phyloP scores from a whole-genome alignment of 1,284 basidiomycete genomes.

The Pseudozyma sp. region DNA sequence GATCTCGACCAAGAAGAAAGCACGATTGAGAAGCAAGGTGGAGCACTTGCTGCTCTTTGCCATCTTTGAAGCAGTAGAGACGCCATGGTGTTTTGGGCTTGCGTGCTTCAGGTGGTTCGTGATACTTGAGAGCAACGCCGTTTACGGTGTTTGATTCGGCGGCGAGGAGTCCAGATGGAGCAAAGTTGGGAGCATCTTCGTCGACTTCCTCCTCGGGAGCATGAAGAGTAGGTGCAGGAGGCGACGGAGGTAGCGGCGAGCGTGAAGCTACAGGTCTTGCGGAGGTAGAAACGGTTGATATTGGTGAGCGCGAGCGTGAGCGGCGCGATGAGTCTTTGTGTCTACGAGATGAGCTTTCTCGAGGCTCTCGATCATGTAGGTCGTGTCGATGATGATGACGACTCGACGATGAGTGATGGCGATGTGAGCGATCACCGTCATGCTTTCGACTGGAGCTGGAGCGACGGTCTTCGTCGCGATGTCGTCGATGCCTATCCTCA shows the following conservation, averaged over 20 bases:
- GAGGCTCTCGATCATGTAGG: neutral
- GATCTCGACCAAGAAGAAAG: conserved; percentile 91
- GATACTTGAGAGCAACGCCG: conserved; percentile 93
- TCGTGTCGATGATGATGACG: neutral
- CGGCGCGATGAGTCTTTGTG: conserved; percentile 1
- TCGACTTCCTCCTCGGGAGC: conserved; percentile 20
- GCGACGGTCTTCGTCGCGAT: conserved; percentile 6
- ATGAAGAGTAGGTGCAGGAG: neutral
- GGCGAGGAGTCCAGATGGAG: conserved; percentile 87
- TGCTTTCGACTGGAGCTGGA: conserved; percentile 4
- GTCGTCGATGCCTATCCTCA: conserved; percentile 7
- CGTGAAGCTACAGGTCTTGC: neutral
- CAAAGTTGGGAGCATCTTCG: conserved; percentile 81
- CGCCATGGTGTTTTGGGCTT: conserved; percentile 91
- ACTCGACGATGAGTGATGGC: conserved; percentile 1
- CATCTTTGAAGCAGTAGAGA: conserved; percentile 95
- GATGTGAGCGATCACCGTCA: neutral
- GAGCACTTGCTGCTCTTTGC: conserved; percentile 78
- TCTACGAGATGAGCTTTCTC: conserved; percentile 7
- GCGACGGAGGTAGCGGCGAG: neutral
- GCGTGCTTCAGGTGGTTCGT: conserved; percentile 96
- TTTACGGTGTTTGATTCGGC: conserved; percentile 78
- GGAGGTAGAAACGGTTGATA: conserved; percentile 4
- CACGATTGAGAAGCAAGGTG: conserved; percentile 79
- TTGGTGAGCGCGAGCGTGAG: conserved; percentile 14